Base-by-base conservation (phyloP, 371 early-diverging fungal species). In the Saksenaea vasiformis region DNA sequence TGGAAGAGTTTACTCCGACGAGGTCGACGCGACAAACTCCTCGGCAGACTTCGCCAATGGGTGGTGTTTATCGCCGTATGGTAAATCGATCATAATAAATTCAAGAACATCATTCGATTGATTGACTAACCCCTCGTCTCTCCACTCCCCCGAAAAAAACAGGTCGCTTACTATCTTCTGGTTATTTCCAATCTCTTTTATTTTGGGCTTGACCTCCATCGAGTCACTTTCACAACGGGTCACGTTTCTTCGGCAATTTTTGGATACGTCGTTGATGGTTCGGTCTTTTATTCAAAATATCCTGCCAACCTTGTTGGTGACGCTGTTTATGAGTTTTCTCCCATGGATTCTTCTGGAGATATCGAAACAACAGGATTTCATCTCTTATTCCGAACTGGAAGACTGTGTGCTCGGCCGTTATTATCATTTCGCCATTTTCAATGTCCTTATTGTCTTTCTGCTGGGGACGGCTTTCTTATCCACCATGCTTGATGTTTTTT, bases 341-440 rank as follows among this genome's bases (percentile, higher is more conserved):
- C 86, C 86, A 11, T 83, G 80, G 75, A 83, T 86, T 28, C 58
- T 84, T 13, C 59, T 78, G 47, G 82, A 80, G 61, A 71, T 85
- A 15, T 87, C 85, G 7, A 79, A 79, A 37, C 74, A 78, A 28
- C 86, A 89, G 67, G 82, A 82, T 10, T 85, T 85, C 64, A 70
- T 80, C 13, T 85, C 85, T 0, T 85, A 83, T 56, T 88, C 87
- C 0, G 83, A 80, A 27, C 69, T 90, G 10, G 91, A 87, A 61
- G 86, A 87, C 56, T 77, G 83, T 47, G 87, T 93, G 3, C 76
- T 88, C 38, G 76, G 83, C 41, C 88, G 93, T 61, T 93, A 94
- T 72, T 96, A 91, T 75, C 88, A 89, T 26, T 96, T 95, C 70
- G 89, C 90, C 41, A 81, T 96, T n/a, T 91, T 93, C 80, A 97